phyloP scores from a whole-genome alignment of 768 basidiomycete species.

The Psilocybe subaeruginosa region DNA sequence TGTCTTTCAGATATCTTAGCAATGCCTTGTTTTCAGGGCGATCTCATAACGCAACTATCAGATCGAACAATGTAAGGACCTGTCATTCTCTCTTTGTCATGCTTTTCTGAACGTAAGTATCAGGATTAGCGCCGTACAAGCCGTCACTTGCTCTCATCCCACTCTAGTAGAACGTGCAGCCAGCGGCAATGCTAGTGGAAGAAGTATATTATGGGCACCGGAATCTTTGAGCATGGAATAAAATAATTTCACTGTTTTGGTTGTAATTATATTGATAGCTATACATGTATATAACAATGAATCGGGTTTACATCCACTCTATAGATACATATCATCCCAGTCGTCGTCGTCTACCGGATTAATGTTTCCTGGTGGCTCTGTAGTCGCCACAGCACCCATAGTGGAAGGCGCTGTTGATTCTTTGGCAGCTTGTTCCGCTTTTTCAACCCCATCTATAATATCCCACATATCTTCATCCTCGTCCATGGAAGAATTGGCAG shows the following conservation, averaged over 20 bases:
- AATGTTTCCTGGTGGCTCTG: slow-evolving; percentile 3
- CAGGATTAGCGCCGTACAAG: slow-evolving; percentile 82
- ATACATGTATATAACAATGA: slow-evolving; percentile 7
- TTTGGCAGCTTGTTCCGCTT: slow-evolving; percentile 18
- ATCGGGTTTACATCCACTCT: slow-evolving; percentile 13
- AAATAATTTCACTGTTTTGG: slow-evolving; percentile 4
- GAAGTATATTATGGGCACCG: slow-evolving; percentile 78
- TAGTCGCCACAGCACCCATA: neutral
- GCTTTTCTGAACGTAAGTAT: slow-evolving; percentile 10
- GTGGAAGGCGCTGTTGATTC: slow-evolving; percentile 15
- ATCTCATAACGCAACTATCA: slow-evolving; percentile 63
- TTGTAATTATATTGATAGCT: slow-evolving; percentile 5
- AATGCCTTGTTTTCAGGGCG: slow-evolving; percentile 51
- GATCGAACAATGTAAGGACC: slow-evolving; percentile 55
- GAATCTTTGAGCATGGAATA: slow-evolving; percentile 14
- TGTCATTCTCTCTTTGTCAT: neutral
- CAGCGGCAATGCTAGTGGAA: slow-evolving; percentile 78
- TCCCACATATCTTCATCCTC: slow-evolving; percentile 78
- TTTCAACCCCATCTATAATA: slow-evolving; percentile 59
- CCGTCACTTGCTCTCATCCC: slow-evolving; percentile 90
- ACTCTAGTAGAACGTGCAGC: slow-evolving; percentile 72
- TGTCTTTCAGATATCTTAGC: neutral
- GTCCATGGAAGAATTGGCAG: slow-evolving; percentile 29
- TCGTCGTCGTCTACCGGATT: slow-evolving; percentile 46
- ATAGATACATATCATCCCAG: slow-evolving; percentile 70